A percentile compares a stretch with the other conserved stretches of the same genome.
These are phyloP conservation scores for Leucogyrophana mollusca DNA, from an alignment of 768 basidiomycete genomes.

Conservation along the genomic window DNA sequence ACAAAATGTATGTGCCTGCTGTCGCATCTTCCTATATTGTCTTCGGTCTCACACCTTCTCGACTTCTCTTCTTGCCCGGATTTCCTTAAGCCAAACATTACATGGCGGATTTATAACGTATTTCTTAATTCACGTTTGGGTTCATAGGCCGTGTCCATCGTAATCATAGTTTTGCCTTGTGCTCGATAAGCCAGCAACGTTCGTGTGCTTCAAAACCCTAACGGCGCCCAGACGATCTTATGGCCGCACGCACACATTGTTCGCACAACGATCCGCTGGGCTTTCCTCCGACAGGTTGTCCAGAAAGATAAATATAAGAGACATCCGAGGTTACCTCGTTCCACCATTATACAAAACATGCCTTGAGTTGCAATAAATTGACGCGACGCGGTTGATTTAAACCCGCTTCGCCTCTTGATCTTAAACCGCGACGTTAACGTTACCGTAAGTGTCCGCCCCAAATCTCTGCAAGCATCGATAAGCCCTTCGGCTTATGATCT, in stretches of 20 bases:
- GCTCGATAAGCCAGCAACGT: slow-evolving; percentile 16
- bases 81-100: slow-evolving; percentile 12
- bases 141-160: slow-evolving; percentile 5
- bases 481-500: slow-evolving; percentile 10
- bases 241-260: too few species aligned
- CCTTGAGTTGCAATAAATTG: background rate
- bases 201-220: slow-evolving; percentile 14
- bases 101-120: slow-evolving; percentile 20
- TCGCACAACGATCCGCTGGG: too few species aligned
- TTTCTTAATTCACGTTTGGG: slow-evolving; percentile 18
- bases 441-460: slow-evolving; percentile 17
- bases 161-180: slow-evolving; percentile 8
- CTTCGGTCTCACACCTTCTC: slow-evolving; percentile 8
- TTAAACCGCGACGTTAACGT: slow-evolving; percentile 8
- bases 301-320: background rate
- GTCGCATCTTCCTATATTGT: slow-evolving; percentile 1
- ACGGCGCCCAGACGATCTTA: too few species aligned
- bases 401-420: background rate
- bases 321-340: background rate
- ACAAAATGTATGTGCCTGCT: slow-evolving; percentile 4
- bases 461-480: slow-evolving; percentile 15
- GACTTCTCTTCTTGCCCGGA: slow-evolving; percentile 7
- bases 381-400: background rate
- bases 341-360: background rate
- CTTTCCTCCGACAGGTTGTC: background rate